Evolutionary conservation across 2,329 filamentous ascomycete species (phyloP).

Genomic region (Tympanopsis confertula): DNA sequence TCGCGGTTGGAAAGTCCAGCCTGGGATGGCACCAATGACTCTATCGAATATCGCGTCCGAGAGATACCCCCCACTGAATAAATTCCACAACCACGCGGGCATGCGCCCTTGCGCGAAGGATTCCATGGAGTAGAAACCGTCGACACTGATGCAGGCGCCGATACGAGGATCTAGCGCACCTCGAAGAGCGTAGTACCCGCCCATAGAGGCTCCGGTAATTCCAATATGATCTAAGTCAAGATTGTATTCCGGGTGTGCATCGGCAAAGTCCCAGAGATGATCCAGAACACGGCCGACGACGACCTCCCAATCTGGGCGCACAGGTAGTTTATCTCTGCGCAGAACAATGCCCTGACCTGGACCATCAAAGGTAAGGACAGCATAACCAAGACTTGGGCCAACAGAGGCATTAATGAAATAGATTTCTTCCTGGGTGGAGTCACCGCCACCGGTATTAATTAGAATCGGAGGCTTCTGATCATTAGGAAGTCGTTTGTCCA

Average conservation of each 20-base stretch:
- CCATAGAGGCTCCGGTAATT: constrained; percentile 24
- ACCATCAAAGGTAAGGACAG: constrained; percentile 29
- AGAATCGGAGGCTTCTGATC: constrained; percentile 19
- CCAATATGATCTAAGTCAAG: constrained; percentile 24
- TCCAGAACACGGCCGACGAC: constrained; percentile 19
- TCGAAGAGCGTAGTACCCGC: constrained; percentile 33
- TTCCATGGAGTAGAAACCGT: constrained; percentile 21
- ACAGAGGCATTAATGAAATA: constrained; percentile 17
- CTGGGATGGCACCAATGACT: constrained; percentile 6
- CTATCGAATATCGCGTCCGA: constrained; percentile 13
- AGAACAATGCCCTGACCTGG: constrained; percentile 30
- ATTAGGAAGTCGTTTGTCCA: constrained; percentile 6
- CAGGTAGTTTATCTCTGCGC: constrained; percentile 10
- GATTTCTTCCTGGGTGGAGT: constrained; percentile 26
- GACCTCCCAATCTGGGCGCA: constrained; percentile 25
- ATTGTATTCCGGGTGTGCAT: constrained; percentile 8
- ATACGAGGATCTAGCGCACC: constrained; percentile 25
- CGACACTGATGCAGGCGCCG: constrained; percentile 27
- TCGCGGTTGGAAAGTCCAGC: constrained; percentile 9
- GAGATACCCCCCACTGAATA: constrained; percentile 14
- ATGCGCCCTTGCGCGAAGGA: constrained; percentile 12
- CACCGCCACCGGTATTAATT: constrained; percentile 19
- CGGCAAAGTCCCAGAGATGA: constrained; percentile 9
- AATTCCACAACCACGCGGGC: constrained; percentile 10
- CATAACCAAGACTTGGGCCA: constrained; percentile 22